Evolutionary conservation across 345 rosid species (phyloP).

Genomic region (Euphorbia pulcherrima): DNA sequence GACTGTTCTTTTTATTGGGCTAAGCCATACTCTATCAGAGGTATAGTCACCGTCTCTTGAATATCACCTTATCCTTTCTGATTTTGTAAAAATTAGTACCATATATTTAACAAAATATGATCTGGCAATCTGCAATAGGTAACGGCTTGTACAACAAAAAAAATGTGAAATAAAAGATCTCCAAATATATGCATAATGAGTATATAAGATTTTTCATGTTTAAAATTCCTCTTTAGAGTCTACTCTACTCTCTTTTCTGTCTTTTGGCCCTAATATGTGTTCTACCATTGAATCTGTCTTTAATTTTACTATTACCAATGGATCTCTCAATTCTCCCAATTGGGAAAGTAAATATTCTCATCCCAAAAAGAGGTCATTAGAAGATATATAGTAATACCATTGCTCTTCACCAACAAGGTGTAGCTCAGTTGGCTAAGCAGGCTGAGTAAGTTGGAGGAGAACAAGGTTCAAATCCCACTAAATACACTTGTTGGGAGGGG

Average conservation of each 20-base stretch:
- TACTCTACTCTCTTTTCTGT: background rate
- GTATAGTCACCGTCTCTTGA: background rate
- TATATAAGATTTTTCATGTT: background rate
- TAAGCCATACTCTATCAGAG: no score
- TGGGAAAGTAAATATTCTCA: background rate
- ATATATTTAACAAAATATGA: background rate
- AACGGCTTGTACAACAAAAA: background rate
- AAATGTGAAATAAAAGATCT: background rate
- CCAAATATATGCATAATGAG: background rate
- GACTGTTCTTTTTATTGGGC: no score
- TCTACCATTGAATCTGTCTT: background rate
- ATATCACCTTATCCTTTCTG: background rate
- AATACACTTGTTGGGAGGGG: no score
- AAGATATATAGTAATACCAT: background rate
- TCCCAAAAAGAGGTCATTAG: background rate
- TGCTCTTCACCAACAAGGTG: no score
- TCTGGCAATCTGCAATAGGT: background rate
- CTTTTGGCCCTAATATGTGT: background rate
- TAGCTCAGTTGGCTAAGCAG: no score
- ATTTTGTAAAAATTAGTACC: no score
- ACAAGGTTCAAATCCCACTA: no score
- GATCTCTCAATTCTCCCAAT: background rate
- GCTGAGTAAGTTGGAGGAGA: no score
- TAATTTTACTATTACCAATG: background rate
- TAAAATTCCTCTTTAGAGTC: background rate